Conservation (phyloP, 208 protist species). For the Naegleria gruberi region DNA sequence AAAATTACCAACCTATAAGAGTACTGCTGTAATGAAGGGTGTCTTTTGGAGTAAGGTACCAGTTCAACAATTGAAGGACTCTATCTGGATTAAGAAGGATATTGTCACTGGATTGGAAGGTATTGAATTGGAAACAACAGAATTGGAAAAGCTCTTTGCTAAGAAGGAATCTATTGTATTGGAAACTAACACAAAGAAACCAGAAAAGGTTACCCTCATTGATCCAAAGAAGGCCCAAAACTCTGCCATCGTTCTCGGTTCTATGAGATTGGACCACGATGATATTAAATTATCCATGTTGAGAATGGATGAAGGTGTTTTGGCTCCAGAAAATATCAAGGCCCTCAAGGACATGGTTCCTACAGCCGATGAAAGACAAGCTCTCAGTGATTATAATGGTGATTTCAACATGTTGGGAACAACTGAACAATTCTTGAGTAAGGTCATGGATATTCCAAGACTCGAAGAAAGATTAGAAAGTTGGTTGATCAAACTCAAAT, state of each 20-base stretch:
- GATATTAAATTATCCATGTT: slow-evolving; percentile 15
- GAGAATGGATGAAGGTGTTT: background rate
- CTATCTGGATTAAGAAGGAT: background rate
- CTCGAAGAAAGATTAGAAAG: background rate
- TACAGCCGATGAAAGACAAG: background rate
- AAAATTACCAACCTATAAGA: background rate
- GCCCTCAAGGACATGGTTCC: background rate
- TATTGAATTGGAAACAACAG: background rate
- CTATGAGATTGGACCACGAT: background rate
- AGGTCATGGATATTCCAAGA: background rate
- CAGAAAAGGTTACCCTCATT: background rate
- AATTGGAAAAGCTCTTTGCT: background rate
- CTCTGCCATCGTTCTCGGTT: background rate
- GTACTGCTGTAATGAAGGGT: background rate
- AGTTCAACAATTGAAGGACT: background rate
- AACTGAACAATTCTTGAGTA: slow-evolving; percentile 6
- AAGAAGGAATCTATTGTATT: background rate
- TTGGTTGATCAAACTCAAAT: background rate
- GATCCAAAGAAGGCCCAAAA: slow-evolving; percentile 25
- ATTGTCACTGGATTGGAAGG: background rate
- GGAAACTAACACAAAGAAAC: background rate
- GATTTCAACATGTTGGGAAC: background rate
- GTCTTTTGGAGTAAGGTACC: background rate
- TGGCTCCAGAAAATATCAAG: slow-evolving; percentile 15
- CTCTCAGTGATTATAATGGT: background rate